phyloP scores from a whole-genome alignment of 495 filamentous ascomycete genomes.

The Cryomyces antarcticus region DNA sequence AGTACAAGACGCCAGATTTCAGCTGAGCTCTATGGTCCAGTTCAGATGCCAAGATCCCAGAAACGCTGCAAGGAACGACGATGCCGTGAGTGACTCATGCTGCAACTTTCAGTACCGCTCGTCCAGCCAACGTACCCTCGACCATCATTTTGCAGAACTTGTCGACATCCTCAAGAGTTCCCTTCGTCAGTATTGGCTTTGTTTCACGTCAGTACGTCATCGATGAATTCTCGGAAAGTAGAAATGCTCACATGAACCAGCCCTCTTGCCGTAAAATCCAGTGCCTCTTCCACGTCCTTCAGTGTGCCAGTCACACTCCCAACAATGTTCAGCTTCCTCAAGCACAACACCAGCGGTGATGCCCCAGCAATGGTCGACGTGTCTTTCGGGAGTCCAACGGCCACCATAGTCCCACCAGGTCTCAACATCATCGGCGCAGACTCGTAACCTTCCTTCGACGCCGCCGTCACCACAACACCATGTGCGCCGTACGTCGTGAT shows the following conservation, averaged over 20 bases:
- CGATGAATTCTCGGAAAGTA: too few species aligned
- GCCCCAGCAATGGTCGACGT: slow-evolving; percentile 9
- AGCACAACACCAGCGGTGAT: slow-evolving; percentile 9
- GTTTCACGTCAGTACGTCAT: too few species aligned
- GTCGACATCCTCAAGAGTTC: slow-evolving; percentile 11
- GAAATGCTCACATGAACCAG: slow-evolving; percentile 5
- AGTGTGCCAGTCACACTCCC: slow-evolving; percentile 14
- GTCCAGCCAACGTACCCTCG: slow-evolving; percentile 9
- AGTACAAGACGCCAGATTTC: too few species aligned
- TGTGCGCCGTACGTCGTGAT: slow-evolving; percentile 15
- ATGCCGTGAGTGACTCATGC: background rate
- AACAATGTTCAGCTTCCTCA: slow-evolving; percentile 13
- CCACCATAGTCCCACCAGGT: slow-evolving; percentile 14
- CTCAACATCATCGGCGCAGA: slow-evolving; percentile 7
- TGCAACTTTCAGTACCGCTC: slow-evolving; percentile 12
- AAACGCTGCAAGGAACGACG: too few species aligned
- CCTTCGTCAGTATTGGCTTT: slow-evolving; percentile 11
- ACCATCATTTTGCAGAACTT: slow-evolving; percentile 10
- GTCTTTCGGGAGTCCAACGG: slow-evolving; percentile 10
- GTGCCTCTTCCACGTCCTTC: slow-evolving; percentile 14
- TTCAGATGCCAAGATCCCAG: too few species aligned
- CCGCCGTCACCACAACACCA: slow-evolving; percentile 12
- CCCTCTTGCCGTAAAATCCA: slow-evolving; percentile 14
- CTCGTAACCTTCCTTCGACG: slow-evolving; percentile 7
- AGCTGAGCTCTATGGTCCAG: too few species aligned